Evolutionary conservation across 2,329 filamentous ascomycete species (phyloP).

Genomic region (Xylaria multiplex): DNA sequence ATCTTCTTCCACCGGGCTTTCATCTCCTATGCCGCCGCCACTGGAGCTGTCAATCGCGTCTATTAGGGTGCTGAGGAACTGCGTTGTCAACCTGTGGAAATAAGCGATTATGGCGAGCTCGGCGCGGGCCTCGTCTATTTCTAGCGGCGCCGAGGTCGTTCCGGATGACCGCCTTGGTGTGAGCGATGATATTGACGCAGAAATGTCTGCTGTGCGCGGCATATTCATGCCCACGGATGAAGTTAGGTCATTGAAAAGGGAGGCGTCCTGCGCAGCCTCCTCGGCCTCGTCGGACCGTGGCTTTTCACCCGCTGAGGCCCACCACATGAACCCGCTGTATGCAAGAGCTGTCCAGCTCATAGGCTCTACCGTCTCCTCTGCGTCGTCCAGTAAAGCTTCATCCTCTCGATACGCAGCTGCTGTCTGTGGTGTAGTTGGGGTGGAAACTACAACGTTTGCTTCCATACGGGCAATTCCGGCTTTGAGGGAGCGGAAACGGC

Average conservation of each 20-base stretch:
- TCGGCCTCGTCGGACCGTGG: slow-evolving; percentile 69
- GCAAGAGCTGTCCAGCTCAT: slow-evolving; percentile 77
- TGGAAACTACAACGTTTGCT: slow-evolving; percentile 35
- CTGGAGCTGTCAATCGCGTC: slow-evolving; percentile 64
- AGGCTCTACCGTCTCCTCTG: slow-evolving; percentile 65
- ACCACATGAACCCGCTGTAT: slow-evolving; percentile 89
- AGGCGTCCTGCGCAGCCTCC: slow-evolving; percentile 63
- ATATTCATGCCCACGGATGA: slow-evolving; percentile 46
- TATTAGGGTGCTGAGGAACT: slow-evolving; percentile 69
- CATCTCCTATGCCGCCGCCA: slow-evolving; percentile 30
- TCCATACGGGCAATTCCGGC: slow-evolving; percentile 66
- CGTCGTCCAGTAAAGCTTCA: slow-evolving; percentile 41
- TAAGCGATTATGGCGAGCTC: slow-evolving; percentile 82
- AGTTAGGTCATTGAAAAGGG: slow-evolving; percentile 64
- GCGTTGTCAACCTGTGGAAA: slow-evolving; percentile 79
- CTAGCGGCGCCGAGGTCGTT: slow-evolving; percentile 40
- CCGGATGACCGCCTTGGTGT: slow-evolving; percentile 49
- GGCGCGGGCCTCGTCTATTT: slow-evolving; percentile 58
- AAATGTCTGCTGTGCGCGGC: slow-evolving; percentile 48
- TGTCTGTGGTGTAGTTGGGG: slow-evolving; percentile 41
- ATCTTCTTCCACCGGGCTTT: slow-evolving; percentile 39
- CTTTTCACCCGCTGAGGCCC: slow-evolving; percentile 84
- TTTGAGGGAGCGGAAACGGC: slow-evolving; percentile 77
- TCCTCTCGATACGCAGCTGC: slow-evolving; percentile 32
- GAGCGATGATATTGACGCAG: slow-evolving; percentile 59